Evolutionary conservation across 495 filamentous ascomycete genomes (phyloP), one percentile per base, ranked within the genome.

Genomic region (Penicillium flavigenum): DNA sequence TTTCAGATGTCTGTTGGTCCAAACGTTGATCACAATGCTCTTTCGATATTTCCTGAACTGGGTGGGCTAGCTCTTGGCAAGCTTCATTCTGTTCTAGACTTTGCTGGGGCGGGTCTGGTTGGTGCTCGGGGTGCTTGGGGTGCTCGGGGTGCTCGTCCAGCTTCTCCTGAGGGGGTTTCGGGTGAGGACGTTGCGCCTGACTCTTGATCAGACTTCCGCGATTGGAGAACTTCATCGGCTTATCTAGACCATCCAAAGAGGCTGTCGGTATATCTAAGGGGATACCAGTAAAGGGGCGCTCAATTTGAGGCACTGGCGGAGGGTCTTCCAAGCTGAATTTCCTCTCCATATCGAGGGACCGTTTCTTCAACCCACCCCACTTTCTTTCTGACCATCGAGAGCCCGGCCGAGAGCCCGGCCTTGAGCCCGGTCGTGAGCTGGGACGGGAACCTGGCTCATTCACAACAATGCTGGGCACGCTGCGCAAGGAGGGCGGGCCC

Each of bases 201-300:
- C 66, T 62, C 31, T 63, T 69, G 45, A 77, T 72, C 27, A 77
- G 63, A 58, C 80, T 83, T 20, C 80, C 80, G 29, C 83, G 74
- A 49, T 79, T 82, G 9, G 83, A 86, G 56, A 88, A 87, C 27
- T 78, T 76, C 60, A 88, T 67, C 20, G 79, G 69, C 48, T 76
- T 78, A 8, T 74, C 76, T 42, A 88, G 60, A 48, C 76, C 81
- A 32, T 81, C 81, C 32, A 86, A 72, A 27, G 68, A 71, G 1
- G 73, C 73, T 17, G 73, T 81, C 4, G 85, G 83, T 59, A 86
- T 86, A 50, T 80, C 75, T 44, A 84, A 70, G 29, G 76, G 68
- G n/a, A 86, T 79, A 7, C 79, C 76, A 57, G 75, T 72, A 61
- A 86, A 86, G 0, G 73, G 65, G 7, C 68, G 56, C 42, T 78